These are phyloP conservation scores for Arachis monticola DNA, from an alignment of 331 rosid genomes.

Conservation along the genomic window DNA sequence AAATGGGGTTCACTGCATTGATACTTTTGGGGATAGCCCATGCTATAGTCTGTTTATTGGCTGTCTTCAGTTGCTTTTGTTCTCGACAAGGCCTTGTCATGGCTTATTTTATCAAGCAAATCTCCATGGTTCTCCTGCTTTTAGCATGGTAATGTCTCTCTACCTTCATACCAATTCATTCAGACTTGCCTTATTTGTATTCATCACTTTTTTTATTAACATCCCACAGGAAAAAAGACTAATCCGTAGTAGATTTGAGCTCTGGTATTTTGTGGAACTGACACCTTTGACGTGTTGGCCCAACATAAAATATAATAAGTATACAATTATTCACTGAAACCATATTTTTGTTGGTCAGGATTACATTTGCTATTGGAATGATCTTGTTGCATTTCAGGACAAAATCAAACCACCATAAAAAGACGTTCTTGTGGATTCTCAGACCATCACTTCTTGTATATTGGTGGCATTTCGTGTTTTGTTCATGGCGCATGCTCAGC, in stretches of 20 bases:
- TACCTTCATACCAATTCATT: not conserved
- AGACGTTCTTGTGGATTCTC: constrained; percentile 87
- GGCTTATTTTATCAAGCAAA: constrained; percentile 74
- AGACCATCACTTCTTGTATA: constrained; percentile 91
- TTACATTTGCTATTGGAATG: constrained; percentile 76
- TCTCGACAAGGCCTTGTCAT: constrained; percentile 72
- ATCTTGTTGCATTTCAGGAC: constrained; percentile 87
- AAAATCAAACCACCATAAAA: constrained; percentile 69
- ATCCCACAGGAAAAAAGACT: too few relatives aligned
- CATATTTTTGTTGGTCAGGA: too few relatives aligned
- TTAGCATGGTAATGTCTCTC: constrained; percentile 70
- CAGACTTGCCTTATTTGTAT: too few relatives aligned
- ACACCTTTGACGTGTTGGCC: too few relatives aligned
- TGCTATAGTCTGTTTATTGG: constrained; percentile 69
- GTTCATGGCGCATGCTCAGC: constrained; percentile 81
- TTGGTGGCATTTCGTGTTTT: constrained; percentile 91
- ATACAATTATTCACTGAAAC: too few relatives aligned
- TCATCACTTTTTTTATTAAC: not conserved
- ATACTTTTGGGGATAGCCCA: constrained; percentile 72
- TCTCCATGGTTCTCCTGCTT: constrained; percentile 78
- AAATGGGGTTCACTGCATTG: constrained; percentile 76
- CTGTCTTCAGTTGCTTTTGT: constrained; percentile 83
- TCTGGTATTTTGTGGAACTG: too few relatives aligned
- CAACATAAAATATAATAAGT: too few relatives aligned
- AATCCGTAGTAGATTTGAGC: too few relatives aligned